phyloP scores from a whole-genome alignment of 2,329 filamentous ascomycete genomes.

The Trichoderma arundinaceum region DNA sequence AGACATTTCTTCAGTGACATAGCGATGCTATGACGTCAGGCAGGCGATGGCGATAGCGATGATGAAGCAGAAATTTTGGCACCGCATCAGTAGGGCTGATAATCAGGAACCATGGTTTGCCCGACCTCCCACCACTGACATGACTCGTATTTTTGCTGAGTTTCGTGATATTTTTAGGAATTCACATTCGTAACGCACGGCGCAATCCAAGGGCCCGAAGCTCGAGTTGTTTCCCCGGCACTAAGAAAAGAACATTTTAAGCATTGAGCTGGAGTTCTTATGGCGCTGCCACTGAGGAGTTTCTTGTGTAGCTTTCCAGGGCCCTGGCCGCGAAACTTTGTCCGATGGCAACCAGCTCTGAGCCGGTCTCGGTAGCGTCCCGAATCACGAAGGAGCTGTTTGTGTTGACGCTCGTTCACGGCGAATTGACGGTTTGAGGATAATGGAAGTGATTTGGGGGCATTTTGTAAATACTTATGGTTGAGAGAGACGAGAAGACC shows the following conservation, averaged over 20 bases:
- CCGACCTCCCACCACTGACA: not conserved
- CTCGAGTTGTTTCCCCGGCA: not conserved
- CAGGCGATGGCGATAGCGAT: not conserved
- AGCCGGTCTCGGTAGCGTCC: conserved; percentile 7
- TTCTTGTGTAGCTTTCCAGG: not conserved
- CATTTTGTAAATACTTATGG: not conserved
- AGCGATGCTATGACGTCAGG: not conserved
- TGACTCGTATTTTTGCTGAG: conserved; percentile 1
- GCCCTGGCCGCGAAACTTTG: not conserved
- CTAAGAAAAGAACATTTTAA: not conserved
- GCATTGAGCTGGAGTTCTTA: not conserved
- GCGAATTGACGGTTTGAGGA: not conserved
- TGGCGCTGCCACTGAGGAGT: not conserved
- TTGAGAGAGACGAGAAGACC: too few relatives aligned
- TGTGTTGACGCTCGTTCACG: conserved; percentile 3
- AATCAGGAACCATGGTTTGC: not conserved
- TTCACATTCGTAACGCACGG: not conserved
- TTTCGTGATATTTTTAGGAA: not conserved
- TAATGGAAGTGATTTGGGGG: too few relatives aligned
- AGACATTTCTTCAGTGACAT: not conserved
- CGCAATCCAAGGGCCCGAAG: not conserved
- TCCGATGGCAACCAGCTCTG: conserved; percentile 19
- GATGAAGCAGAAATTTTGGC: not conserved
- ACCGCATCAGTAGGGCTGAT: not conserved
- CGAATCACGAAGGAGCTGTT: not conserved